Evolutionary conservation across 805 yeast species (phyloP).

Genomic region (Myxozyma neglecta): DNA sequence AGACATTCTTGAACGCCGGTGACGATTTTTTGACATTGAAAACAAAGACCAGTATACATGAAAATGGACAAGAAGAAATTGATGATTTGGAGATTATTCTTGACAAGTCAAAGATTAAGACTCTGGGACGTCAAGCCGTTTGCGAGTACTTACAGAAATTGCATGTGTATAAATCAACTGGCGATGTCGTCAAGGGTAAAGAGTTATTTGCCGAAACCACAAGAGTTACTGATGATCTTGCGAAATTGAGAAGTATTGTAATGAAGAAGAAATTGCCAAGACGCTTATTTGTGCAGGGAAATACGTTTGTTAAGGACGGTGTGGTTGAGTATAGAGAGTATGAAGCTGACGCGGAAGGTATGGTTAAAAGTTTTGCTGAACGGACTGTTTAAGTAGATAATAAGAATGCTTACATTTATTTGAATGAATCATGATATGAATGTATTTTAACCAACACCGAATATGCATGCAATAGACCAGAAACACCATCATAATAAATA

Average conservation of each 20-base stretch:
- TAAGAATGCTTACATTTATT: neutral
- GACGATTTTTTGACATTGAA: conserved; percentile 54
- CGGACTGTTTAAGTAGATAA: conserved; percentile 44
- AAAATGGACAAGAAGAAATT: conserved; percentile 40
- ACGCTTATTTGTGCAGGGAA: conserved; percentile 80
- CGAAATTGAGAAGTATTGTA: conserved; percentile 66
- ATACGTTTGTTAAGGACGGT: conserved; percentile 51
- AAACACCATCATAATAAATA: neutral
- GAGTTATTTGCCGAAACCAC: conserved; percentile 66
- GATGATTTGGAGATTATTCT: conserved; percentile 62
- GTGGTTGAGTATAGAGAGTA: conserved; percentile 67
- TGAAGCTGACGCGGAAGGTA: conserved; percentile 67
- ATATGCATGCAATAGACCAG: no score
- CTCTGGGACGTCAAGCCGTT: conserved; percentile 71
- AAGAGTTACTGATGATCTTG: conserved; percentile 56
- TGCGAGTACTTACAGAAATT: conserved; percentile 68
- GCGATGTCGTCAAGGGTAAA: conserved; percentile 64
- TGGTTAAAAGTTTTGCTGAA: conserved; percentile 76
- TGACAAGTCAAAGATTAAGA: conserved; percentile 61
- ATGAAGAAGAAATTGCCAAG: conserved; percentile 76
- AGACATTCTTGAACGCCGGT: conserved; percentile 67
- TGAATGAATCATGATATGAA: neutral
- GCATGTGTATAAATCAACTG: conserved; percentile 79
- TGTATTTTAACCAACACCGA: no score
- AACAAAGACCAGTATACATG: no score